Percentiles rank a stretch among this genome's conserved stretches.
phyloP scores from a whole-genome alignment of 1,139 yeast genomes.

The Yamadazyma aaseri region DNA sequence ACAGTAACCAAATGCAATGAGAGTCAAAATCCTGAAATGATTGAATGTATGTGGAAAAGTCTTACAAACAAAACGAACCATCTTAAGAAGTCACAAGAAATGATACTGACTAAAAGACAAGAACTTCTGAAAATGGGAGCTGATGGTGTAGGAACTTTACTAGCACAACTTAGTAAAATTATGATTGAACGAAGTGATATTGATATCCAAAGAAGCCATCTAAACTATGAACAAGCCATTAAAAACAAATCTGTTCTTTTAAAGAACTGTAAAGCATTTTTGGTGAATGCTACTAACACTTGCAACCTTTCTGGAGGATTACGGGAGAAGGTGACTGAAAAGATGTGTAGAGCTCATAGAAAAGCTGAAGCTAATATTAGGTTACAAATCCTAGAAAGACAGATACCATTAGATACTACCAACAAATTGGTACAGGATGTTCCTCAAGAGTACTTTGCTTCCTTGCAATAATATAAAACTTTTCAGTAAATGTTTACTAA shows the following conservation, averaged over 20 bases:
- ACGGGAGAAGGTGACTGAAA: slow-evolving; percentile 47
- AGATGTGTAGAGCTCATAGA: slow-evolving; percentile 38
- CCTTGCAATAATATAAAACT: too few relatives aligned
- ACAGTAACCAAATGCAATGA: slow-evolving; percentile 14
- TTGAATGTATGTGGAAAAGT: slow-evolving; percentile 35
- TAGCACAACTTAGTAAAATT: slow-evolving; percentile 42
- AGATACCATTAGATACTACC: slow-evolving; percentile 28
- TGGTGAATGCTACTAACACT: slow-evolving; percentile 47
- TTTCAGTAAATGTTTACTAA: too few relatives aligned
- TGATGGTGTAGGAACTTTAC: slow-evolving; percentile 33
- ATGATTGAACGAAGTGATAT: slow-evolving; percentile 52
- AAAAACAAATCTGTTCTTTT: slow-evolving; percentile 29
- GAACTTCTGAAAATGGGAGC: slow-evolving; percentile 18
- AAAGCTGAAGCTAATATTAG: slow-evolving; percentile 47
- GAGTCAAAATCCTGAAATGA: slow-evolving; percentile 8
- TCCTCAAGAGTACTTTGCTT: too few relatives aligned
- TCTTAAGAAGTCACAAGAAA: slow-evolving; percentile 40
- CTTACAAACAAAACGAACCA: slow-evolving; percentile 36
- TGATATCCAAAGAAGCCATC: slow-evolving; percentile 47
- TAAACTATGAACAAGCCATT: slow-evolving; percentile 29
- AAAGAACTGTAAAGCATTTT: slow-evolving; percentile 39
- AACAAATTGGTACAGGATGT: too few relatives aligned
- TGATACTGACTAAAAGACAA: slow-evolving; percentile 23
- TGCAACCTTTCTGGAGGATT: slow-evolving; percentile 51
- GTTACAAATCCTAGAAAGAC: slow-evolving; percentile 45